Evolutionary conservation across 2,329 filamentous ascomycete genomes (phyloP).

Genomic region (Alternaria angustiovoidea): DNA sequence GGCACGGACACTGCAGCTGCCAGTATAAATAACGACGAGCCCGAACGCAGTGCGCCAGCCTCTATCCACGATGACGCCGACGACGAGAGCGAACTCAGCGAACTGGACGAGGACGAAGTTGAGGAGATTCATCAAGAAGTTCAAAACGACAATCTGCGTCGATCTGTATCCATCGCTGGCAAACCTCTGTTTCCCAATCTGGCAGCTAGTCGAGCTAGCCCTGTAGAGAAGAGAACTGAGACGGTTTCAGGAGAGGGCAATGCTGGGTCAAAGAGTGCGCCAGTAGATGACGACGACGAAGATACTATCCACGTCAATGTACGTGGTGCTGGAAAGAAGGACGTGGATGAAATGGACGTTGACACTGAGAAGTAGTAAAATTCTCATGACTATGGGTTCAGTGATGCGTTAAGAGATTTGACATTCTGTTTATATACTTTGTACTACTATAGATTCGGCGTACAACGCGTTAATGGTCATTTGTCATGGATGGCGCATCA

Average conservation of each 20-base stretch:
- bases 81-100: slow-evolving; percentile 64
- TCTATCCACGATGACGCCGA: slow-evolving; percentile 64
- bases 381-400: neutral
- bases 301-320: slow-evolving; percentile 6
- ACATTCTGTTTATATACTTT: neutral
- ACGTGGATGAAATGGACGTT: slow-evolving; percentile 12
- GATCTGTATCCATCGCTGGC: slow-evolving; percentile 25
- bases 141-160: slow-evolving; percentile 17
- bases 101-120: slow-evolving; percentile 56
- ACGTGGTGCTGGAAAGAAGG: neutral
- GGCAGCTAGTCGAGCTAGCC: slow-evolving; percentile 2
- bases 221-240: slow-evolving; percentile 6
- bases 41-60: slow-evolving; percentile 62
- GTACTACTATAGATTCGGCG: neutral
- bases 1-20: slow-evolving; percentile 54
- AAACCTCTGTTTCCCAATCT: slow-evolving; percentile 42
- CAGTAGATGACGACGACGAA: neutral
- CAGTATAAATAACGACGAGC: slow-evolving; percentile 40
- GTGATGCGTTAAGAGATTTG: no score
- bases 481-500: neutral
- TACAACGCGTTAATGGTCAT: neutral
- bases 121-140: slow-evolving; percentile 44
- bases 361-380: slow-evolving; percentile 9
- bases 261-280: neutral
- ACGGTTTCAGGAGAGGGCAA: neutral